Evolutionary conservation across 1,139 yeast genomes (phyloP).

Genomic region (Hyphopichia burtonii): DNA sequence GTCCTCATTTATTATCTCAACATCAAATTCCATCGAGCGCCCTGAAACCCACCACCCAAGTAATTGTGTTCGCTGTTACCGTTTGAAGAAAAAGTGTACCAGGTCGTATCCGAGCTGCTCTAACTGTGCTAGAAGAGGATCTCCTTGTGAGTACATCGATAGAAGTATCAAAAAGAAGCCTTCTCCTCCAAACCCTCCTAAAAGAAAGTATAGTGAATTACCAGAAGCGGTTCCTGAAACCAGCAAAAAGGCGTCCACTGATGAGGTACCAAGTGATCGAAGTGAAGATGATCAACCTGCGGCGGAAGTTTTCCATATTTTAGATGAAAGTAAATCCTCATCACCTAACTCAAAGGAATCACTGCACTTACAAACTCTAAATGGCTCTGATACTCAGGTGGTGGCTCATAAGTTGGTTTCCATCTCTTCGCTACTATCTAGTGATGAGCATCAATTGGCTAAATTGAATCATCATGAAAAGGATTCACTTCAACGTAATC

Average conservation of each 20-base stretch:
- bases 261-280: neutral
- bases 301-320: neutral
- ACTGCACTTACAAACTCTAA: neutral
- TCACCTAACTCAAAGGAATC: neutral
- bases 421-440: conserved; percentile 17
- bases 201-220: conserved; percentile 1
- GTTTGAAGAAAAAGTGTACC: conserved; percentile 44
- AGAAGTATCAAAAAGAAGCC: conserved; percentile 26
- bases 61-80: conserved; percentile 44
- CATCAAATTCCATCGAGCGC: conserved; percentile 11
- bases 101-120: conserved; percentile 38
- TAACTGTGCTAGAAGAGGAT: conserved; percentile 34
- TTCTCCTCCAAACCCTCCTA: neutral
- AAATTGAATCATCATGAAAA: neutral
- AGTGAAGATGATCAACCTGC: neutral
- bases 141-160: conserved; percentile 39
- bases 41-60: conserved; percentile 31
- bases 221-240: neutral
- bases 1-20: neutral
- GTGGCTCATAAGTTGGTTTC: conserved; percentile 18
- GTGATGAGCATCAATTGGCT: neutral
- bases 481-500: neutral
- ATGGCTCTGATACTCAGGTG: conserved; percentile 3
- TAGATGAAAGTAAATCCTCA: neutral
- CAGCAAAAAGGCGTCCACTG: neutral